Evolutionary conservation across 139 green algal genomes (phyloP).

Genomic region (Chlamydomonas asymmetrica): DNA sequence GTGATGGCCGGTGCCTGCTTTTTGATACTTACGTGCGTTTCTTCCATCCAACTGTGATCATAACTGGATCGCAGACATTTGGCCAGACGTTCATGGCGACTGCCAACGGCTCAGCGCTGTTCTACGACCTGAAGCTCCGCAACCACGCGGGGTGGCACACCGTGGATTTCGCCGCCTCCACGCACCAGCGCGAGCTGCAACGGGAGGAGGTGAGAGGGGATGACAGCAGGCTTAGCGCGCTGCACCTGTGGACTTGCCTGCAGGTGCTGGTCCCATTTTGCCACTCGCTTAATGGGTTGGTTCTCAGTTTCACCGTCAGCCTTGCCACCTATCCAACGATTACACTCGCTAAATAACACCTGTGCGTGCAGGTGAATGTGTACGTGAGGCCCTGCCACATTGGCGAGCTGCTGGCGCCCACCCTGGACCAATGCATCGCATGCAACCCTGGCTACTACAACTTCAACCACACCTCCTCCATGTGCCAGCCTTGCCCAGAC

Average conservation of each 20-base stretch:
- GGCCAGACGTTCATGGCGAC: constrained; percentile 15
- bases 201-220: constrained; percentile 1
- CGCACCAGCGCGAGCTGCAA: not conserved
- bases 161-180: constrained; percentile 15
- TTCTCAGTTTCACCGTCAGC: too few species aligned
- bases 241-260: too few species aligned
- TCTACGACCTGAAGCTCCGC: constrained; percentile 11
- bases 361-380: not conserved
- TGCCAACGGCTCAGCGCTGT: not conserved
- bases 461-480: constrained; percentile 5
- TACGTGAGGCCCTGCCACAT: constrained; percentile 19
- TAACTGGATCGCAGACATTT: too few species aligned
- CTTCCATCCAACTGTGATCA: too few species aligned
- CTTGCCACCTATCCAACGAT: too few species aligned
- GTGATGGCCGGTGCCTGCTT: too few species aligned
- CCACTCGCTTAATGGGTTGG: too few species aligned
- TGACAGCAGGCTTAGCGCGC: too few species aligned
- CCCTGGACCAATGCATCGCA: constrained; percentile 22
- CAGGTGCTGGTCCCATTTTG: too few species aligned
- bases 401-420: constrained; percentile 14
- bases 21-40: too few species aligned
- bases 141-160: constrained; percentile 10
- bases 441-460: constrained; percentile 22
- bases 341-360: too few species aligned
- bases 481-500: not conserved